phyloP scores from a whole-genome alignment of 169 alveolate genomes.

The Plasmodium vivax region DNA sequence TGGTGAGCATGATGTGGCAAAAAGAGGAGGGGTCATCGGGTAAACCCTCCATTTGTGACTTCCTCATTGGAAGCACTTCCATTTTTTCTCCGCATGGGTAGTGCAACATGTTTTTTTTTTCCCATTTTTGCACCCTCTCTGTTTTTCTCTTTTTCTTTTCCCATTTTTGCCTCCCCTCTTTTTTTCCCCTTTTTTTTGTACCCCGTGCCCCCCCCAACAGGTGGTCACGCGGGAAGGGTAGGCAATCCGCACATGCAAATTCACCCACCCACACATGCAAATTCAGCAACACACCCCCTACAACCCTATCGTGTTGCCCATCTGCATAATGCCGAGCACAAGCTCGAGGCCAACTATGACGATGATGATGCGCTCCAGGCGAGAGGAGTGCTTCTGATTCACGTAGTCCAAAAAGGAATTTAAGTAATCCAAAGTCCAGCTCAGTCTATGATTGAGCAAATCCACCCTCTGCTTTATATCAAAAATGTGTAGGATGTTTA shows the following conservation, averaged over 20 bases:
- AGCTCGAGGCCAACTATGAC: constrained; percentile 79
- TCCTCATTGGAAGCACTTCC: too few relatives aligned
- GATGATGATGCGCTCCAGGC: constrained; percentile 82
- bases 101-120: neutral
- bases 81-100: too few relatives aligned
- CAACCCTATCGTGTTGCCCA: constrained; percentile 37
- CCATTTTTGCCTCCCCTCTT: neutral
- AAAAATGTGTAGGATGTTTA: constrained; percentile 70
- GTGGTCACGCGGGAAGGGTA: neutral
- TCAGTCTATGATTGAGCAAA: constrained; percentile 78
- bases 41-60: too few relatives aligned
- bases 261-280: neutral
- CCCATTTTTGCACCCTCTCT: neutral
- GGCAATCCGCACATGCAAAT: neutral
- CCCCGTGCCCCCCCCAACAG: neutral
- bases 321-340: constrained; percentile 78
- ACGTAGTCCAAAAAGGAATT: constrained; percentile 82
- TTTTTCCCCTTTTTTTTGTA: neutral
- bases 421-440: constrained; percentile 82
- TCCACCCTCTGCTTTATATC: constrained; percentile 80
- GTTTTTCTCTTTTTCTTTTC: neutral
- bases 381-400: constrained; percentile 81
- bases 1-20: too few relatives aligned
- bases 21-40: too few relatives aligned
- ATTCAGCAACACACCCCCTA: neutral